These are phyloP conservation scores for Gnetum montanum DNA, from an alignment of 75 land plant species.

Conservation along the genomic window DNA sequence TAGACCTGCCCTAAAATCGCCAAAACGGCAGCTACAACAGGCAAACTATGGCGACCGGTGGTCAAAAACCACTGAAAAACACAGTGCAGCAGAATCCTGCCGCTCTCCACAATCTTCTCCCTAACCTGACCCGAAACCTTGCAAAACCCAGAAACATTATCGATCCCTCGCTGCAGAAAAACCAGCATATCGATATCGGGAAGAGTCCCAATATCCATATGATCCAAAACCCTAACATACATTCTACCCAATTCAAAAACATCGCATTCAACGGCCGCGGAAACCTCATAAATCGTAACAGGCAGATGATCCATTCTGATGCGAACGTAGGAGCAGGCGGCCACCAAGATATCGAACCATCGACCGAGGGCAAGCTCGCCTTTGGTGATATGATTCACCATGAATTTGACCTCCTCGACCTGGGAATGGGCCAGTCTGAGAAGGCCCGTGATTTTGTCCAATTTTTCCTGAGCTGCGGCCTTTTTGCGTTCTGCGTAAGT, in stretches of 20 bases:
- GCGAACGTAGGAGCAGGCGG: neutral
- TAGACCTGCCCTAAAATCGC: constrained; percentile 3
- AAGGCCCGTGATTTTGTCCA: too few relatives aligned
- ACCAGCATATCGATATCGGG: too few relatives aligned
- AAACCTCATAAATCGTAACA: neutral
- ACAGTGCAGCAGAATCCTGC: constrained; percentile 19
- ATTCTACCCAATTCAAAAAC: neutral
- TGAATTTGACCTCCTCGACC: neutral
- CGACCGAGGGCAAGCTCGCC: neutral
- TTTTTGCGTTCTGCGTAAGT: too few relatives aligned
- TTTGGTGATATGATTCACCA: neutral
- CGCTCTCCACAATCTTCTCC: constrained; percentile 11
- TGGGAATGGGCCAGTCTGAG: too few relatives aligned
- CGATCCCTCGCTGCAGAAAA: too few relatives aligned
- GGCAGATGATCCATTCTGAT: neutral
- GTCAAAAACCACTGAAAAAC: constrained; percentile 17
- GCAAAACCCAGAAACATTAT: too few relatives aligned
- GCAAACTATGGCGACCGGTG: constrained; percentile 27
- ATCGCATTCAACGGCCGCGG: neutral
- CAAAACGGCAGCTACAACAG: constrained; percentile 15
- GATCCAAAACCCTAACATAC: neutral
- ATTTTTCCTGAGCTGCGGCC: too few relatives aligned
- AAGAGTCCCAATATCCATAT: neutral
- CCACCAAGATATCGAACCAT: neutral
- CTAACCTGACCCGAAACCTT: constrained; percentile 5